phyloP scores from a whole-genome alignment of 2,329 filamentous ascomycete genomes.

The Fusarium sp. region DNA sequence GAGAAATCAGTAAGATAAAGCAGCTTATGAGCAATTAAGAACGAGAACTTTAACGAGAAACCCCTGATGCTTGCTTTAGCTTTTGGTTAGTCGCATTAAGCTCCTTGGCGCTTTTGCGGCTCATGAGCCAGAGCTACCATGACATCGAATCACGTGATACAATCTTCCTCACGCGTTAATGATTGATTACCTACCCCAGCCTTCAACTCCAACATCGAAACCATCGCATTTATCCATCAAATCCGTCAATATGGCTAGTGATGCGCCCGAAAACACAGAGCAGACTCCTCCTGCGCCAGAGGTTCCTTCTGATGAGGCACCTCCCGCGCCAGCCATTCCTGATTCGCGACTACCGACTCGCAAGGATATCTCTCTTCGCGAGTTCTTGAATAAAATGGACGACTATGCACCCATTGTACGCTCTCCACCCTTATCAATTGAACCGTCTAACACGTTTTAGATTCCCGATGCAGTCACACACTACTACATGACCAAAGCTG shows the following conservation, averaged over 20 bases:
- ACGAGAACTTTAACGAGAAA: conserved; percentile 6
- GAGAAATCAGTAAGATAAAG: background rate
- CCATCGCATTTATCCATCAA: conserved; percentile 32
- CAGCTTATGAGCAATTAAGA: conserved; percentile 16
- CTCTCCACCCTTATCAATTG: background rate
- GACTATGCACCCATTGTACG: conserved; percentile 96
- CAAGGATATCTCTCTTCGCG: conserved; percentile 92
- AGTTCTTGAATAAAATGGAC: conserved; percentile 97
- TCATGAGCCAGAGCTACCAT: conserved; percentile 11
- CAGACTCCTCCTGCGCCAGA: conserved; percentile 50
- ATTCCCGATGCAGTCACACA: conserved; percentile 98
- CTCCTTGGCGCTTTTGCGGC: conserved; percentile 27
- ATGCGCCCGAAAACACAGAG: conserved; percentile 53
- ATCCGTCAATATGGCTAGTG: conserved; percentile 53
- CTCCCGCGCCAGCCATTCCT: conserved; percentile 63
- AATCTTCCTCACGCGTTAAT: conserved; percentile 33
- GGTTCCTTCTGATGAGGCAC: conserved; percentile 48
- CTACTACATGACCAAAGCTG: conserved; percentile 97
- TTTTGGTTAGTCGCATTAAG: conserved; percentile 15
- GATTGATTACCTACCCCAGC: background rate
- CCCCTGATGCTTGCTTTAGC: conserved; percentile 6
- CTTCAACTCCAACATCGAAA: conserved; percentile 33
- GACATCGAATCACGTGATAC: conserved; percentile 46
- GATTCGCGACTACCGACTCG: conserved; percentile 79
- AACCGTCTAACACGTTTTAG: conserved; percentile 52